Percentiles rank a stretch among this genome's conserved stretches.
These are phyloP conservation scores for Entophlyctis helioformis DNA, from an alignment of 192 early-diverging fungal genomes.

Conservation along the genomic window DNA sequence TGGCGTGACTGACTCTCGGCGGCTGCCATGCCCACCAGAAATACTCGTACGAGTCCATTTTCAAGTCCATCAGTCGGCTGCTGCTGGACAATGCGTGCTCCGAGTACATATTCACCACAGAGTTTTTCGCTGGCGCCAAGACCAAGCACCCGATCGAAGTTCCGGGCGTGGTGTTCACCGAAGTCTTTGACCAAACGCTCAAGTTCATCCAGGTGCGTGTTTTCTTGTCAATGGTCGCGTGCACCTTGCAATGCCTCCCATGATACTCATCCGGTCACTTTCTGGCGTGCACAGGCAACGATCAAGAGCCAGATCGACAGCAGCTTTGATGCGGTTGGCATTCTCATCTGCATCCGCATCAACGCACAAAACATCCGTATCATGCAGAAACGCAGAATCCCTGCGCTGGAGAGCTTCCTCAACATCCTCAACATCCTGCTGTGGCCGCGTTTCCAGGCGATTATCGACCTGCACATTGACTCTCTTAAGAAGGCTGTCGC, in stretches of 20 bases:
- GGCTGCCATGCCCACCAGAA: slow-evolving; percentile 7
- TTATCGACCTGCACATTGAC: slow-evolving; percentile 88
- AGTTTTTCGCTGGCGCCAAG: slow-evolving; percentile 75
- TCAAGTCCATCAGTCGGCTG: slow-evolving; percentile 83
- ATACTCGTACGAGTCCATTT: slow-evolving; percentile 82
- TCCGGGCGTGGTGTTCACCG: slow-evolving; percentile 51
- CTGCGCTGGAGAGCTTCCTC: slow-evolving; percentile 71
- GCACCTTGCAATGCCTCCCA: no score
- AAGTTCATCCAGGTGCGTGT: slow-evolving; percentile 52
- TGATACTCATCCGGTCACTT: neutral
- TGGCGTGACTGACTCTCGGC: no score
- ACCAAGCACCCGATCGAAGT: slow-evolving; percentile 31
- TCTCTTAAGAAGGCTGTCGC: slow-evolving; percentile 66
- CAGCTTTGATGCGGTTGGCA: slow-evolving; percentile 77
- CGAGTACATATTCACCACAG: slow-evolving; percentile 84
- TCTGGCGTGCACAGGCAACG: slow-evolving; percentile 6
- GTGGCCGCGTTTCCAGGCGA: slow-evolving; percentile 67
- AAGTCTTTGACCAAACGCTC: slow-evolving; percentile 78
- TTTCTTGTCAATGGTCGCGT: no score
- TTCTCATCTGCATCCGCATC: slow-evolving; percentile 81
- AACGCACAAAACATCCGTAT: slow-evolving; percentile 71
- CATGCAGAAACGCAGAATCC: slow-evolving; percentile 68
- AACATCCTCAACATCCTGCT: slow-evolving; percentile 87
- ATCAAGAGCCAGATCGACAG: slow-evolving; percentile 63
- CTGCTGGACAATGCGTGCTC: slow-evolving; percentile 89